A percentile compares a stretch with the other conserved stretches of the same genome.
Evolutionary conservation across 805 yeast genomes (phyloP).

Genomic region (Candida krabiensis): DNA sequence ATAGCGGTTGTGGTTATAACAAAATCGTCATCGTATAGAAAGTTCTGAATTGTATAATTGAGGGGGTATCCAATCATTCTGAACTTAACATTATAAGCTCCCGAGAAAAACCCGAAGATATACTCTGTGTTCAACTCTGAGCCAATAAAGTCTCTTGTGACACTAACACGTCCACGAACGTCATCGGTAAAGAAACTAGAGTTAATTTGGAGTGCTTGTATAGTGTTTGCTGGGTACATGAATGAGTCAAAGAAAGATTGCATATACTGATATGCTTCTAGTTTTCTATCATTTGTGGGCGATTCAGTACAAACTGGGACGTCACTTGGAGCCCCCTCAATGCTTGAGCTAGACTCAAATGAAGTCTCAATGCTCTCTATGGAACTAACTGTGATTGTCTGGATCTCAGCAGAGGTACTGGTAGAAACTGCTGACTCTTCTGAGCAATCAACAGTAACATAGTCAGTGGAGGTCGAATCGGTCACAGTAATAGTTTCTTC

Average conservation of each 20-base stretch:
- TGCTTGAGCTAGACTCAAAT: too few species aligned
- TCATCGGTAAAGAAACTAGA: constrained; percentile 21
- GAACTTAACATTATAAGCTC: constrained; percentile 8
- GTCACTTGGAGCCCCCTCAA: too few species aligned
- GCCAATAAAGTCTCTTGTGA: constrained; percentile 24
- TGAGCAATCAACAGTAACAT: too few species aligned
- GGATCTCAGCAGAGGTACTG: too few species aligned
- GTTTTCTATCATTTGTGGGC: not conserved
- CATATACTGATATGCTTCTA: not conserved
- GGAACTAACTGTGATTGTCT: too few species aligned
- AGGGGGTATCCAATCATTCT: constrained; percentile 18
- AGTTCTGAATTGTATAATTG: constrained; percentile 11
- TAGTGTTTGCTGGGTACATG: not conserved
- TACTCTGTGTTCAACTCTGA: constrained; percentile 27
- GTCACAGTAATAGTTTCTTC: too few species aligned
- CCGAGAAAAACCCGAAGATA: constrained; percentile 22
- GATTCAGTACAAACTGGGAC: too few species aligned
- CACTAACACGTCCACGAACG: constrained; percentile 20
- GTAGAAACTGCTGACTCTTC: too few species aligned
- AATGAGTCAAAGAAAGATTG: not conserved
- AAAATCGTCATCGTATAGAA: constrained; percentile 12
- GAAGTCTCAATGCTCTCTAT: too few species aligned
- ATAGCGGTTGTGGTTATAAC: constrained; percentile 13
- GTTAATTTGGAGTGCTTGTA: constrained; percentile 20
- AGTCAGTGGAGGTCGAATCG: too few species aligned